Evolutionary conservation across 768 basidiomycete species (phyloP).

Genomic region (Mycena albidolilacea): DNA sequence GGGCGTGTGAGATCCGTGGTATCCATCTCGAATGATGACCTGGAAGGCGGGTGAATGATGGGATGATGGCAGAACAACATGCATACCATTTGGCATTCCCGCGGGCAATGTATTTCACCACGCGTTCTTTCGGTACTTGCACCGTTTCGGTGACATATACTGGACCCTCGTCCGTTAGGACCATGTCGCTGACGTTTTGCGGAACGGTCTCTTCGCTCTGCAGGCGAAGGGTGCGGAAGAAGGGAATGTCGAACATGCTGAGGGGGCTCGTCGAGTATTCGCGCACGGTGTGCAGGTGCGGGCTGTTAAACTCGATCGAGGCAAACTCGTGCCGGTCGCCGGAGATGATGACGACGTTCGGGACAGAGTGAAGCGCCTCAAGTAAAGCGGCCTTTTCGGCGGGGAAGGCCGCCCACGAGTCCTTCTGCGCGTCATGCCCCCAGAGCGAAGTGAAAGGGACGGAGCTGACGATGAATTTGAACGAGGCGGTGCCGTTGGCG

Average conservation of each 20-base stretch:
- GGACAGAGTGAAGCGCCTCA: conserved; percentile 71
- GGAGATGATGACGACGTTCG: conserved; percentile 78
- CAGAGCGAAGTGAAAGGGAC: conserved; percentile 85
- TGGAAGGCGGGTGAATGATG: conserved; percentile 42
- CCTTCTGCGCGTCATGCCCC: conserved; percentile 71
- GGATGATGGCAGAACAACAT: not conserved
- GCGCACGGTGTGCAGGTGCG: conserved; percentile 58
- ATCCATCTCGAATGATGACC: conserved; percentile 81
- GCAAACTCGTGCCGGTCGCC: conserved; percentile 89
- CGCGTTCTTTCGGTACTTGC: conserved; percentile 67
- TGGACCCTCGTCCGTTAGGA: conserved; percentile 45
- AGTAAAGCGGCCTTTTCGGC: conserved; percentile 73
- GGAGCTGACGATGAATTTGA: conserved; percentile 83
- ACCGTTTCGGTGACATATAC: conserved; percentile 46
- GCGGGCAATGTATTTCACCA: conserved; percentile 70
- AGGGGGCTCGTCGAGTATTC: conserved; percentile 82
- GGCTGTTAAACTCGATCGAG: conserved; percentile 69
- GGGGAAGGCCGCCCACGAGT: conserved; percentile 79
- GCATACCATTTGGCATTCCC: conserved; percentile 79
- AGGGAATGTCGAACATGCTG: conserved; percentile 79
- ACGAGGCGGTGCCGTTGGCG: conserved; percentile 79
- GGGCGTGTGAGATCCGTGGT: conserved; percentile 68
- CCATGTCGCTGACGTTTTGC: conserved; percentile 48
- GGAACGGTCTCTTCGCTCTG: conserved; percentile 61
- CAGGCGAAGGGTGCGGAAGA: conserved; percentile 65